Percentiles rank a stretch among this genome's conserved stretches.
phyloP scores from a whole-genome alignment of 2,329 filamentous ascomycete species.

The Paecilomyces variotii region DNA sequence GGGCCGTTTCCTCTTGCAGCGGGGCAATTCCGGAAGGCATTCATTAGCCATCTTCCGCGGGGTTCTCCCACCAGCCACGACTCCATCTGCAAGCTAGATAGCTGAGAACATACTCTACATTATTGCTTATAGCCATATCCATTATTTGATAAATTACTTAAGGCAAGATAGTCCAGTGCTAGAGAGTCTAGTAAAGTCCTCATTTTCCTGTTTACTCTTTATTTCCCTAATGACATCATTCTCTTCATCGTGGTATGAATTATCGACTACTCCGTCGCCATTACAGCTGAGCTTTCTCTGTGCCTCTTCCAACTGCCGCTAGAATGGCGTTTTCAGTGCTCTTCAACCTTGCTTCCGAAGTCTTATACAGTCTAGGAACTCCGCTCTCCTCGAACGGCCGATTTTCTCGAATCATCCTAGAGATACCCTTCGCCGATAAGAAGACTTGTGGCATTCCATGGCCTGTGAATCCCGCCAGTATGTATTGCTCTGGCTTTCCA shows the following conservation, averaged over 20 bases:
- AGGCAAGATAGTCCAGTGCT: no score
- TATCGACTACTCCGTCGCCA: no score
- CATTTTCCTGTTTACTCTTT: no score
- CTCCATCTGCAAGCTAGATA: background rate
- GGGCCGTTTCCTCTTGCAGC: background rate
- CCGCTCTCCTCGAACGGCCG: conserved; percentile 17
- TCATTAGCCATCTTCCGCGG: background rate
- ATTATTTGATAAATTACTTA: no score
- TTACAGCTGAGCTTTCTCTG: background rate
- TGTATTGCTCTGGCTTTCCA: conserved; percentile 41
- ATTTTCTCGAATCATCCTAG: conserved; percentile 42
- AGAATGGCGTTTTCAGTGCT: conserved; percentile 6
- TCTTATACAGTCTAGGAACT: conserved; percentile 25
- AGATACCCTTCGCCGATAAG: conserved; percentile 51
- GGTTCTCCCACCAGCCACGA: background rate
- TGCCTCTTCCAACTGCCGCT: background rate
- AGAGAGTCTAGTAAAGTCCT: no score
- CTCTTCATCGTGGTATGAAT: background rate
- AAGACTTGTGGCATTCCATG: conserved; percentile 60
- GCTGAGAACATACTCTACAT: no score
- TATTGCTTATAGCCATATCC: no score
- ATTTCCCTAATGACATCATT: background rate
- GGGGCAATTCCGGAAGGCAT: background rate
- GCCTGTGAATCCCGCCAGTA: conserved; percentile 55
- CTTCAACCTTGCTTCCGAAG: conserved; percentile 17